Evolutionary conservation across 1,284 basidiomycete genomes (phyloP), one percentile per base, ranked within the genome.

Genomic region (Meripilus lineatus): DNA sequence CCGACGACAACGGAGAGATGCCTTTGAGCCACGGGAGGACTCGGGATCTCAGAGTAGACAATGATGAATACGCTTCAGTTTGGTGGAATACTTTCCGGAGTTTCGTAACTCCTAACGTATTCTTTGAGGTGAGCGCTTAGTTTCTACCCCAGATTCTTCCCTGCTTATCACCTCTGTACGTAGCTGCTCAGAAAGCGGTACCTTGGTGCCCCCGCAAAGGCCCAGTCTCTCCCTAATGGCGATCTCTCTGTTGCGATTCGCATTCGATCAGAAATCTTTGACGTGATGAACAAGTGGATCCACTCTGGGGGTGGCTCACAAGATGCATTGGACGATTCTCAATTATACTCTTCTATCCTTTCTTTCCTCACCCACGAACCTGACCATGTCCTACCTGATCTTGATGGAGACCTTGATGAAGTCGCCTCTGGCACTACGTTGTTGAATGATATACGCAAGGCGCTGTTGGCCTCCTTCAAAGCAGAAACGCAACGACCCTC

Each of bases 1-100:
- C 86, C 1, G 88, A 91, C 51, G 88, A 90, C 58, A 89, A 87
- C 52, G 88, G 88, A 0, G 85, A 89, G 58, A 85, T 84, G 66
- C 78, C 84, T 0, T 60, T 90, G 34, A 68, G 76, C 25, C 82
- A 86, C 49, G 76, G 77, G 6, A 82, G 77, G 64, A 82, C 81
- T 1, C 67, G 85, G 32, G 79, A 84, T 37, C 66, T 90, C 25
- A 65, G 77, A 18, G 72, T 90, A 8, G 87, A 90, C 61, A 74
- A 79, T 39, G 67, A 59, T 3, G 86, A 89, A 55, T 90, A 86
- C 63, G 70, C 78, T 1, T 69, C 69, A 30, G 73, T 86, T 3
- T 91, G 88, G 84, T 91, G 88, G 84, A 79, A 75, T 47, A 75
- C 79, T 14, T 90, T 84, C 58, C 72, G 88, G 34, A 88, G 82